Evolutionary conservation across 306 rosid genomes (phyloP).

Genomic region (Casuarina glauca): DNA sequence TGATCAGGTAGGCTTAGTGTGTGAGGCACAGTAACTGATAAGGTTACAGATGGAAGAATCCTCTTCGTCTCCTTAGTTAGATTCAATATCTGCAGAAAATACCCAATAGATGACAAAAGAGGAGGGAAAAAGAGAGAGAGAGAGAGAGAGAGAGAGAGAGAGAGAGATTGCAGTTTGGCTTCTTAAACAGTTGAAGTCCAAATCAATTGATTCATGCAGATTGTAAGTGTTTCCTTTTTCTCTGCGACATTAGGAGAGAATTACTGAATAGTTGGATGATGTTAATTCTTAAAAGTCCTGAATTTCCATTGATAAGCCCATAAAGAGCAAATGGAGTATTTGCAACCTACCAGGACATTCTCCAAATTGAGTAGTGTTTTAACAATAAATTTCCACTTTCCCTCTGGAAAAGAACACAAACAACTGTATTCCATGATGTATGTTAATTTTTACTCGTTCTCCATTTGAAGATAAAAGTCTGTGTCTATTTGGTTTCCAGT

Average conservation of each 20-base stretch:
- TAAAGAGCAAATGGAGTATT: neutral
- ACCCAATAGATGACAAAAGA: neutral
- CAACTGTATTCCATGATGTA: neutral
- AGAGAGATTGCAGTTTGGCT: neutral
- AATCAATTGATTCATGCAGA: neutral
- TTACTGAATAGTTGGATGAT: neutral
- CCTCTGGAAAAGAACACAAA: neutral
- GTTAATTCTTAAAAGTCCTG: neutral
- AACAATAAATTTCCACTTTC: neutral
- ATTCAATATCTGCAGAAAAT: slow-evolving; percentile 56
- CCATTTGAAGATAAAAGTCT: neutral
- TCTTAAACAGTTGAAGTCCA: neutral
- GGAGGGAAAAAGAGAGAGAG: neutral
- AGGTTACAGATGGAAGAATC: slow-evolving; percentile 65
- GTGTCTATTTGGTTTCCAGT: neutral
- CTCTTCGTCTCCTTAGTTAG: slow-evolving; percentile 76
- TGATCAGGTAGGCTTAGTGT: slow-evolving; percentile 92
- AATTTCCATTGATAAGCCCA: neutral
- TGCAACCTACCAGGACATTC: neutral
- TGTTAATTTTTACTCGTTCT: neutral
- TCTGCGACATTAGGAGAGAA: neutral
- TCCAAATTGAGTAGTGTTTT: neutral
- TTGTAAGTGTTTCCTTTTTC: neutral
- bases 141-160: too few species aligned
- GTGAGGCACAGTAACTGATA: slow-evolving; percentile 94